phyloP scores from a whole-genome alignment of 306 rosid genomes.

The Castanea sativa region DNA sequence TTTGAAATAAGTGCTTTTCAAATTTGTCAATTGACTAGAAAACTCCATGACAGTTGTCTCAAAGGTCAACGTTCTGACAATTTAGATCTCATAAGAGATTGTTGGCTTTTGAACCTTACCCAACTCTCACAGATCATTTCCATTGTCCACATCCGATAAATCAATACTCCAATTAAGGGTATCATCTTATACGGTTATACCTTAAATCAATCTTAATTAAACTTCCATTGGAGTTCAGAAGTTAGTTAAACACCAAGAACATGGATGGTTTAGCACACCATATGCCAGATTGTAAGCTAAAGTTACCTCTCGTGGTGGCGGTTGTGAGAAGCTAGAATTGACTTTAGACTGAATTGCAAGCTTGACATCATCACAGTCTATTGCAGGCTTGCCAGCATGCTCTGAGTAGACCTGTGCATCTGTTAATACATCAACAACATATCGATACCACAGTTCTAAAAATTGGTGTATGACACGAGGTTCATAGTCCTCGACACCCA shows the following conservation, averaged over 20 bases:
- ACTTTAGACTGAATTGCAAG: slow-evolving; percentile 91
- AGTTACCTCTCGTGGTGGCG: slow-evolving; percentile 95
- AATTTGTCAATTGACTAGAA: background rate
- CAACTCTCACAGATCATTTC: background rate
- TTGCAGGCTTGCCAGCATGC: slow-evolving; percentile 75
- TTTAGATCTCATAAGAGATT: background rate
- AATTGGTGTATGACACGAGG: slow-evolving; percentile 82
- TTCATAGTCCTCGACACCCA: slow-evolving; percentile 89
- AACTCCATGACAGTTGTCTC: background rate
- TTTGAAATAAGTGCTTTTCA: background rate
- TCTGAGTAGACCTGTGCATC: slow-evolving; percentile 96
- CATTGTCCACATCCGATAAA: background rate
- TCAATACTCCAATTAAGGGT: background rate
- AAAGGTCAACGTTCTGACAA: background rate
- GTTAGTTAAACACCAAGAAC: background rate
- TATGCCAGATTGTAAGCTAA: background rate
- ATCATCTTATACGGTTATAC: background rate
- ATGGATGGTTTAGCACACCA: background rate
- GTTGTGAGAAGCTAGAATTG: slow-evolving; percentile 90
- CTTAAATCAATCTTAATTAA: background rate
- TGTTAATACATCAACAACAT: slow-evolving; percentile 70
- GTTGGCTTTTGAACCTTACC: background rate
- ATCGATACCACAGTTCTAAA: slow-evolving; percentile 92
- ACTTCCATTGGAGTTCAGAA: background rate
- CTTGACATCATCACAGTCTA: slow-evolving; percentile 86